phyloP scores from a whole-genome alignment of 2,329 filamentous ascomycete species.

The Sporothrix brasiliensis region DNA sequence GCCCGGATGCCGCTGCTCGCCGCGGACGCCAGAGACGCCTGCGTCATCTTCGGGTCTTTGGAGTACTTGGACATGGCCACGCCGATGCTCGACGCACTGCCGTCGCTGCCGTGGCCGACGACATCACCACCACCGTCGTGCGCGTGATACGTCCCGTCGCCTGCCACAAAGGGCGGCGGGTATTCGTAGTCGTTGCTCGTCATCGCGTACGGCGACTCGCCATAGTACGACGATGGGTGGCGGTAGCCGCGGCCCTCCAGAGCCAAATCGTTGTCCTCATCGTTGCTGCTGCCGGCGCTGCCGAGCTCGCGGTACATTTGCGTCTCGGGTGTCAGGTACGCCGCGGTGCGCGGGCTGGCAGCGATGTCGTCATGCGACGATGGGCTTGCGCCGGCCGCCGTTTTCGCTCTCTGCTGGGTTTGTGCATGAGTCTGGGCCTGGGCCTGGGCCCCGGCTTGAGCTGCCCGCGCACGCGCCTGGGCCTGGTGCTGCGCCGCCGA shows the following conservation, averaged over 20 bases:
- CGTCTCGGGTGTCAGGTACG: conserved; percentile 18
- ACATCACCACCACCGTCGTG: background rate
- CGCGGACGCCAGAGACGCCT: conserved; percentile 30
- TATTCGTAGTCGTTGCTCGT: conserved; percentile 30
- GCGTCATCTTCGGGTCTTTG: conserved; percentile 30
- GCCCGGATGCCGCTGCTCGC: conserved; percentile 33
- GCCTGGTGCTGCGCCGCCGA: conserved; percentile 28
- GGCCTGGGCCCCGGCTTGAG: background rate
- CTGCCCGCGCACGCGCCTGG: background rate
- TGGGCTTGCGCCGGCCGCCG: background rate
- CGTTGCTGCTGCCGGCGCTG: background rate
- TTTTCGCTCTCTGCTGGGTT: no score
- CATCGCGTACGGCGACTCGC: conserved; percentile 19
- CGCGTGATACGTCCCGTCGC: background rate
- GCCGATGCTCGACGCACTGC: conserved; percentile 28
- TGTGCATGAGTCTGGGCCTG: background rate
- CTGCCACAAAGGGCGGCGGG: conserved; percentile 30
- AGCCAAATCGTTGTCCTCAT: conserved; percentile 14
- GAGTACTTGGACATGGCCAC: conserved; percentile 34
- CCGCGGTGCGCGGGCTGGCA: conserved; percentile 7
- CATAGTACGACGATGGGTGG: conserved; percentile 29
- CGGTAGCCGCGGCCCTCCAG: conserved; percentile 19
- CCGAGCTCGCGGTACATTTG: background rate
- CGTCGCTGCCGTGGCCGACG: background rate
- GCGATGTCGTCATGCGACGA: conserved; percentile 7